These are phyloP conservation scores for Gossypium stocksii DNA, from an alignment of 345 rosid species.

Conservation along the genomic window DNA sequence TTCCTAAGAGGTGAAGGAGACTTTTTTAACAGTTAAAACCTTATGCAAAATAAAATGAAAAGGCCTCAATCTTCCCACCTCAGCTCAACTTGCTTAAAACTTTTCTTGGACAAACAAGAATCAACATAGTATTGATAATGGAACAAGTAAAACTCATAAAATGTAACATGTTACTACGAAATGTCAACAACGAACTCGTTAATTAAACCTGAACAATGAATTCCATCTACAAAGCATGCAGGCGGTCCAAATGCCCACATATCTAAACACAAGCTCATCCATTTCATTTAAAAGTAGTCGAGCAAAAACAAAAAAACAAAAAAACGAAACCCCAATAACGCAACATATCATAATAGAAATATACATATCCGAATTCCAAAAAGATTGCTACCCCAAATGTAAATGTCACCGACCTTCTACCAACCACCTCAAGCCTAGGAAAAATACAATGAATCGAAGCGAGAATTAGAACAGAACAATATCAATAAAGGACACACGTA, in stretches of 20 bases:
- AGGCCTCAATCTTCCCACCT: no score
- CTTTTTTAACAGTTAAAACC: no score
- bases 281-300: conserved; percentile 16
- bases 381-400: not conserved
- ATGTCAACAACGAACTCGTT: not conserved
- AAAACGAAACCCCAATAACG: conserved; percentile 2
- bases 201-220: conserved; percentile 17
- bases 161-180: not conserved
- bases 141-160: no score
- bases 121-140: no score
- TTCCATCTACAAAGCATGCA: conserved; percentile 21
- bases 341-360: not conserved
- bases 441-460: not conserved
- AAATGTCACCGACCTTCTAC: not conserved
- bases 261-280: conserved; percentile 18
- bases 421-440: conserved; percentile 23
- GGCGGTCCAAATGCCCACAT: conserved; percentile 15
- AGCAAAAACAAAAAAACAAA: not conserved
- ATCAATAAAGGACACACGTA: not conserved
- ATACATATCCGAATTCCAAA: not conserved
- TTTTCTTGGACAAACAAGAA: no score
- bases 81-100: no score
- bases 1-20: no score
- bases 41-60: no score
- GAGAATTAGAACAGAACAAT: not conserved